Evolutionary conservation across 345 rosid genomes (phyloP).

Genomic region (Odontarrhena argentea): DNA sequence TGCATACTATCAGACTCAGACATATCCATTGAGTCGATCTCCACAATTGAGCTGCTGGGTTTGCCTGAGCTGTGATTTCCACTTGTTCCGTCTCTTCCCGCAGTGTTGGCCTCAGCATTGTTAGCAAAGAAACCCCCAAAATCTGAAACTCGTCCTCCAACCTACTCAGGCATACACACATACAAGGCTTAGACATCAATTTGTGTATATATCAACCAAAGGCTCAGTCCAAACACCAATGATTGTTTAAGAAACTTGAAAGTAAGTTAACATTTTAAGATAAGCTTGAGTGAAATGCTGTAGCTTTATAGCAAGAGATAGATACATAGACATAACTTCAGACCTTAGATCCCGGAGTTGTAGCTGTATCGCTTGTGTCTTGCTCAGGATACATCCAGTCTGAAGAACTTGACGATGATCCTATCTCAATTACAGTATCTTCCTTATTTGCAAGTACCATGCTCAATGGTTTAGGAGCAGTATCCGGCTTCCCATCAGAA

Average conservation of each 20-base stretch:
- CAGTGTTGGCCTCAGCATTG: constrained; percentile 59
- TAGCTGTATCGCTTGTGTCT: constrained; percentile 76
- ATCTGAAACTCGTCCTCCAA: constrained; percentile 60
- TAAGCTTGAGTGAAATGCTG: constrained; percentile 6
- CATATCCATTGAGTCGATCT: constrained; percentile 90
- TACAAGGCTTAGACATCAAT: constrained; percentile 19
- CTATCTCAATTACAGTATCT: constrained; percentile 65
- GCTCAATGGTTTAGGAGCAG: constrained; percentile 50
- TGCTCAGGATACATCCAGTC: constrained; percentile 52
- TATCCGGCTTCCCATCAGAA: constrained; percentile 75
- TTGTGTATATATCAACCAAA: not conserved
- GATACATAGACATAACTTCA: not conserved
- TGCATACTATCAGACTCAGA: constrained; percentile 79
- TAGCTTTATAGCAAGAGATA: not conserved
- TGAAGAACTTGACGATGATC: constrained; percentile 78
- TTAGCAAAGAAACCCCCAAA: constrained; percentile 79
- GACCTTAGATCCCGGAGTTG: constrained; percentile 58
- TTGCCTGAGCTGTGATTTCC: constrained; percentile 45
- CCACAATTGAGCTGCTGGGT: constrained; percentile 38
- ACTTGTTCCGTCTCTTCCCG: constrained; percentile 52
- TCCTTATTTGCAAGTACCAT: constrained; percentile 53
- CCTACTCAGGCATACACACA: constrained; percentile 52
- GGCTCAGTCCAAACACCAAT: no score
- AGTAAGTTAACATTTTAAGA: no score
- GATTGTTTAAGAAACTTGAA: no score